Evolutionary conservation across 2,329 filamentous ascomycete genomes (phyloP).

Genomic region (Colletotrichum australisinense): DNA sequence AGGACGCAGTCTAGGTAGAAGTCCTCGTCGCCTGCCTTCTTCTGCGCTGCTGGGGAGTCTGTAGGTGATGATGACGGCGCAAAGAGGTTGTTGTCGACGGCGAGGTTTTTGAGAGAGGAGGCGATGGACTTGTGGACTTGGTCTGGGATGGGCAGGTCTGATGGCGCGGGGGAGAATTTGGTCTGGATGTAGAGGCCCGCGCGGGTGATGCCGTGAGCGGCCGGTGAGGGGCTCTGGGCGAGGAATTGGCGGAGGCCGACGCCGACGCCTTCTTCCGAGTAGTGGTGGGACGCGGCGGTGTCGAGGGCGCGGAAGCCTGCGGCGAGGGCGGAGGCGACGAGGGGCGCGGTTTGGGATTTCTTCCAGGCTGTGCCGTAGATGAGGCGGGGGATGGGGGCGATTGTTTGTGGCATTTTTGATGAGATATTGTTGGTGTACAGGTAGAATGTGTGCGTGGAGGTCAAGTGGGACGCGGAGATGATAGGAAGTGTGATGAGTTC

Average conservation of each 20-base stretch:
- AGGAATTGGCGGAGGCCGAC: conserved; percentile 65
- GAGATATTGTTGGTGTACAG: background rate
- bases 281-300: conserved; percentile 82
- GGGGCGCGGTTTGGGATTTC: conserved; percentile 71
- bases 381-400: conserved; percentile 58
- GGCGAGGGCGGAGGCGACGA: conserved; percentile 76
- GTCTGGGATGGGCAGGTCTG: conserved; percentile 63
- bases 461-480: background rate
- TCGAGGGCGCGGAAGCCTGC: conserved; percentile 80
- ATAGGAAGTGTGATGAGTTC: background rate
- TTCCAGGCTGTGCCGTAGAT: conserved; percentile 93
- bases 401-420: conserved; percentile 5
- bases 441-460: too few relatives aligned
- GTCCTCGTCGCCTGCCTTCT: conserved; percentile 37
- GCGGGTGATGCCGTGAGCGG: conserved; percentile 1
- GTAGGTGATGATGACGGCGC: background rate
- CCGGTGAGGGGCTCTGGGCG: conserved; percentile 6
- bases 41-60: too few relatives aligned
- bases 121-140: conserved; percentile 76
- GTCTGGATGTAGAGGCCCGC: conserved; percentile 73
- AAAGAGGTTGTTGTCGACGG: conserved; percentile 41
- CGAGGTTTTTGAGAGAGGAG: conserved; percentile 74
- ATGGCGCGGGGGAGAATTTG: conserved; percentile 66
- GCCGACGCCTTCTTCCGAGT: conserved; percentile 78
- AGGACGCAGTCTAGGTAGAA: conserved; percentile 78